Percentiles rank a stretch among this genome's conserved stretches.
These are phyloP conservation scores for Entrophospora sp. DNA, from an alignment of 192 early-diverging fungal species.

Conservation along the genomic window DNA sequence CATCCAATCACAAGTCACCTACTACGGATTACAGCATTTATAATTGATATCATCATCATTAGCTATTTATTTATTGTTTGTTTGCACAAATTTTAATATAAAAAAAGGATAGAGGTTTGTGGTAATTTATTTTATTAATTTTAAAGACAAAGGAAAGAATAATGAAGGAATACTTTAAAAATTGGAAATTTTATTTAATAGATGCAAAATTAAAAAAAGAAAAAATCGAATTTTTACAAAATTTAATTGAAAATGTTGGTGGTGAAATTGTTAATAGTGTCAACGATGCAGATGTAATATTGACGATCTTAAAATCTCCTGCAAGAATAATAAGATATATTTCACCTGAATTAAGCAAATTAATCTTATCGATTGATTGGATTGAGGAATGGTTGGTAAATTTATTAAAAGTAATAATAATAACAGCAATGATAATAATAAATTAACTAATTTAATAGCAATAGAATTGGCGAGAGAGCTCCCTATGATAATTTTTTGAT, in stretches of 20 bases:
- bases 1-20: too few species aligned
- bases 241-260: background rate
- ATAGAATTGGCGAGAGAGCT: background rate
- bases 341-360: background rate
- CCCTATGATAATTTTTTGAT: background rate
- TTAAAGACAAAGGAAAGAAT: too few species aligned
- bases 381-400: background rate
- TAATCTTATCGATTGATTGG: conserved; percentile 1
- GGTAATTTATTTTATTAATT: too few species aligned
- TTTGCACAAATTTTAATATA: background rate
- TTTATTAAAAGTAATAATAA: background rate
- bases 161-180: background rate
- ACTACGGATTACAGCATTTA: too few species aligned
- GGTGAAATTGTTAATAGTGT: background rate
- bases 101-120: background rate
- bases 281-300: background rate
- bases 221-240: background rate
- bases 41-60: too few species aligned
- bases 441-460: background rate
- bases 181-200: background rate
- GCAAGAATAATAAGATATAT: background rate
- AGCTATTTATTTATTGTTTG: background rate
- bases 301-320: background rate
- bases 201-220: background rate
- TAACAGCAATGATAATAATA: background rate